Evolutionary conservation across 305 asterid species (phyloP).

Genomic region (Coffea humblotiana): DNA sequence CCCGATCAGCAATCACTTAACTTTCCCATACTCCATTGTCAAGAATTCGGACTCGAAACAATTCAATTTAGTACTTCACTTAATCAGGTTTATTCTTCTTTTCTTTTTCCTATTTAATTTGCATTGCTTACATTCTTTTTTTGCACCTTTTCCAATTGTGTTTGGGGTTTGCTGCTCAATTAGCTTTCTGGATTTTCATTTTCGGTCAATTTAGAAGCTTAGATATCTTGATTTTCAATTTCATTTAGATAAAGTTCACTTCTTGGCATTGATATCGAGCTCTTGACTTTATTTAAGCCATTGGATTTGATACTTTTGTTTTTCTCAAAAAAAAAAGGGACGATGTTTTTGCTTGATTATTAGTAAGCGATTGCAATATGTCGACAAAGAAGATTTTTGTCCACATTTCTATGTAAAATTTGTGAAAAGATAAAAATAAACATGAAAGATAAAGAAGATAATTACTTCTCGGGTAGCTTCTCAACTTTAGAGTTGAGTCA

Average conservation of each 20-base stretch:
- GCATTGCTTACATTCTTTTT: constrained; percentile 11
- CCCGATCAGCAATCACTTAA: constrained; percentile 23
- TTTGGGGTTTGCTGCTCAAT: constrained; percentile 13
- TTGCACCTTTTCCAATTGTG: background rate
- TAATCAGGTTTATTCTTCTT: constrained; percentile 28
- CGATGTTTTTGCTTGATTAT: constrained; percentile 10
- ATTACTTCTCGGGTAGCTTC: too few relatives aligned
- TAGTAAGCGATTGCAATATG: constrained; percentile 2
- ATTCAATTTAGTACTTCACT: constrained; percentile 14
- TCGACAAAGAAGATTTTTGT: too few relatives aligned
- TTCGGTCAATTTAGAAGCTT: constrained; percentile 17
- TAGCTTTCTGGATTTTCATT: constrained; percentile 22
- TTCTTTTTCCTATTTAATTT: constrained; percentile 10
- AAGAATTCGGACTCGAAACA: constrained; percentile 14
- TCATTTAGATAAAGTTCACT: constrained; percentile 26
- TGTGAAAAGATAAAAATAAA: too few relatives aligned
- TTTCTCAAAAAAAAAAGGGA: background rate
- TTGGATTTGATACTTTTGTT: constrained; percentile 22
- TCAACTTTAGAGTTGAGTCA: too few relatives aligned
- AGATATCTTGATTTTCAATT: constrained; percentile 13
- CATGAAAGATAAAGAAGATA: too few relatives aligned
- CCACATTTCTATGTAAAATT: too few relatives aligned
- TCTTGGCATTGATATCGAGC: constrained; percentile 8
- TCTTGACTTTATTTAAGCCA: constrained; percentile 13
- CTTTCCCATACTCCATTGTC: background rate